Percentiles rank a stretch among this genome's conserved stretches.
These are phyloP conservation scores for Salix purpurea DNA, from an alignment of 345 rosid species.

Conservation along the genomic window DNA sequence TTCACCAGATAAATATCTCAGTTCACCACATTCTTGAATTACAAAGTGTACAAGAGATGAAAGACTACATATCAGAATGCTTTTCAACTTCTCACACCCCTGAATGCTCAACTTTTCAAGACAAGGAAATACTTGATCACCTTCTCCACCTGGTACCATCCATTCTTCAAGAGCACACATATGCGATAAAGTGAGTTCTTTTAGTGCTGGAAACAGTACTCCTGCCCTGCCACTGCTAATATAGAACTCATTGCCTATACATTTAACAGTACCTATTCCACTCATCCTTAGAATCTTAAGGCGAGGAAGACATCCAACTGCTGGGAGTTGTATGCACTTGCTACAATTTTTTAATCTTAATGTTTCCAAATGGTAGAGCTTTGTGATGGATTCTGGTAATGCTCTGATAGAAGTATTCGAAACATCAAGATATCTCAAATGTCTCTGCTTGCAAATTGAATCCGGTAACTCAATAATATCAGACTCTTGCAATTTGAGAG, in stretches of 20 bases:
- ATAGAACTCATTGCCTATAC: too few species aligned
- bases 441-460: slow-evolving; percentile 17
- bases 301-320: too few species aligned
- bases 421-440: slow-evolving; percentile 22
- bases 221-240: too few species aligned
- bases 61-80: background rate
- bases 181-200: background rate
- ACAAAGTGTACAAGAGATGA: background rate
- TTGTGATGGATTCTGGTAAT: background rate
- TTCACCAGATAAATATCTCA: background rate
- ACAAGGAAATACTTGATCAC: slow-evolving; percentile 12
- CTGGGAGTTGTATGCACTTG: too few species aligned
- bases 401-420: background rate
- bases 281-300: too few species aligned
- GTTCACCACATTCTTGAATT: background rate
- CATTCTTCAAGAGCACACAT: slow-evolving; percentile 12
- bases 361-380: slow-evolving; percentile 19
- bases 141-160: background rate
- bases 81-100: slow-evolving; percentile 1
- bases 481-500: background rate
- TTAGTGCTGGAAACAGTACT: slow-evolving; percentile 12
- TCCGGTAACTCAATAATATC: background rate
- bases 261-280: too few species aligned
- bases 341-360: background rate
- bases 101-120: slow-evolving; percentile 5